phyloP scores from a whole-genome alignment of 2,329 filamentous ascomycete genomes.

The Chalaropsis thielavioides region DNA sequence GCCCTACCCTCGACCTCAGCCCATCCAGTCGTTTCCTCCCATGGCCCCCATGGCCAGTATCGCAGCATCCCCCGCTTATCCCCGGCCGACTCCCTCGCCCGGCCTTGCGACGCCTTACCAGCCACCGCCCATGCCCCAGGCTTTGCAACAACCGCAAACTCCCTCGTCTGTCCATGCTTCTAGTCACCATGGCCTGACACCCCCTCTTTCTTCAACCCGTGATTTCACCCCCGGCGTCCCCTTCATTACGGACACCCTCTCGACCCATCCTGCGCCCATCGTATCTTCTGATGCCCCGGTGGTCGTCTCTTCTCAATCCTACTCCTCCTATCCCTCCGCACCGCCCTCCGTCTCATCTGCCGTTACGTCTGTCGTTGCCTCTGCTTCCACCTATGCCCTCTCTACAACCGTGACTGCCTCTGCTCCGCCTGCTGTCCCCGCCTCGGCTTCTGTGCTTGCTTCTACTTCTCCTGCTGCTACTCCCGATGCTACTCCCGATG shows the following conservation, averaged over 20 bases:
- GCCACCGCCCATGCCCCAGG: constrained; percentile 32
- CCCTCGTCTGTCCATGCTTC: constrained; percentile 35
- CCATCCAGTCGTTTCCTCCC: constrained; percentile 41
- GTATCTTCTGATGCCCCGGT: constrained; percentile 9
- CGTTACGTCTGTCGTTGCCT: neutral
- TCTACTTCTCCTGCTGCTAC: neutral
- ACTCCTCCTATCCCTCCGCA: constrained; percentile 4
- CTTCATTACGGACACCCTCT: constrained; percentile 5
- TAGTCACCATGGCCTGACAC: constrained; percentile 25
- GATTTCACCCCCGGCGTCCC: constrained; percentile 15
- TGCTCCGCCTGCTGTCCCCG: neutral
- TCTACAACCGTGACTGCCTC: neutral
- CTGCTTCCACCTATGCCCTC: neutral
- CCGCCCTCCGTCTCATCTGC: constrained; percentile 12
- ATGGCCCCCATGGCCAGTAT: constrained; percentile 23
- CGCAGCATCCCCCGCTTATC: constrained; percentile 21
- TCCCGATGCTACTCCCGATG: neutral
- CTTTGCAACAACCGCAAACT: constrained; percentile 32
- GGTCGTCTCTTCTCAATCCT: constrained; percentile 16
- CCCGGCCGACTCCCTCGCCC: constrained; percentile 38
- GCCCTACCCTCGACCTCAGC: constrained; percentile 32
- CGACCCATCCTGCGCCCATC: constrained; percentile 4
- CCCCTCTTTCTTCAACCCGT: constrained; percentile 14
- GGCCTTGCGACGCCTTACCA: constrained; percentile 43
- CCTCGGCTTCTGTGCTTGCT: neutral